Base-by-base conservation (phyloP, 1,139 yeast genomes). In the Scheffersomyces parashehatae region DNA sequence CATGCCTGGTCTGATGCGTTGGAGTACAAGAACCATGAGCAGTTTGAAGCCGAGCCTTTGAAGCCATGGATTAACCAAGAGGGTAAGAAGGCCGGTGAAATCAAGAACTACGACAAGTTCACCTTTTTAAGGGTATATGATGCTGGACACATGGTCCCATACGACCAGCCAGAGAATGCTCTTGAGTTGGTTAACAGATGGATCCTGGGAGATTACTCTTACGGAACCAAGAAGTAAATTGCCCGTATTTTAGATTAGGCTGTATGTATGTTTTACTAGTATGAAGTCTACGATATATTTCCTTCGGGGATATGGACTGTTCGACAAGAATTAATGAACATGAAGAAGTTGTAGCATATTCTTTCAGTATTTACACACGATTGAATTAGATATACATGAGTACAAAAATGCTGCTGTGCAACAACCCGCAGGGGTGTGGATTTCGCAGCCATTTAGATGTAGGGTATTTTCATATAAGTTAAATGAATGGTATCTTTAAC, bases 121-220 rank as follows among this genome's bases (percentile, higher is more conserved):
- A 79, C 86, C 3, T 82, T 77, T 62, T 65, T 82, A 53, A 72
- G 86, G 58, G 71, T 82, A 5, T 81, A 67, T 53, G 81, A 76
- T 48, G 86, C 84, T 43, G 87, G 87, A 20, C 88, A 82, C 60
- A 81, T 82, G 87, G 86, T 81, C 45, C 95, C 95, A 26, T 82
- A 69, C 55, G 88, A 89, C 64, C 93, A 86, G 67, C 95, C 96
- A 24, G 82, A 77, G 62, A 75, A 77, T 52, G 69, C 95, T 5
- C 73, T 85, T 51, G 88, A 81, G 46, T 82, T 89, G 88, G 77
- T 89, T 49, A 85, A 86, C 70, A 73, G 83, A 59, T 89, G 96
- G 96, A 64, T 87, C 44, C 59, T 62, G 39, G 84, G 83, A 16
- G 78, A 79, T 50, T 73, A 70, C 51, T 29, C 12, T 9, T 10